phyloP scores from a whole-genome alignment of 2,329 filamentous ascomycete species.

The Penicillium sp. region DNA sequence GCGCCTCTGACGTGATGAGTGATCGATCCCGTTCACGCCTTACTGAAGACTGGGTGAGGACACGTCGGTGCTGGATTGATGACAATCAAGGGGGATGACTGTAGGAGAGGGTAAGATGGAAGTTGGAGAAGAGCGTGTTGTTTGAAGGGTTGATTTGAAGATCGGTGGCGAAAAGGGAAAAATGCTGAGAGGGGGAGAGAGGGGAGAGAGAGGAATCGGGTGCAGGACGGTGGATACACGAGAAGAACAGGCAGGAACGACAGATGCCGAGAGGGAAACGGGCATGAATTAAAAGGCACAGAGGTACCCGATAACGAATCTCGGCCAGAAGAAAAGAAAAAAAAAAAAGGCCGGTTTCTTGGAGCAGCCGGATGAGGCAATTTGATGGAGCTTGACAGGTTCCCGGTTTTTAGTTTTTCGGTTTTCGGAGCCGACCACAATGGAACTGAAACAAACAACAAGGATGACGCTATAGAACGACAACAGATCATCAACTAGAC shows the following conservation, averaged over 20 bases:
- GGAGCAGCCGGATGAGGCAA: constrained; percentile 1
- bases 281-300: neutral
- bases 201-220: neutral
- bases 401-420: constrained; percentile 4
- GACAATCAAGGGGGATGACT: neutral
- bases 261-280: too few species aligned
- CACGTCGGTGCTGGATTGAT: neutral
- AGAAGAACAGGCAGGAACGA: neutral
- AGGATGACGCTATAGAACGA: too few species aligned
- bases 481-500: too few species aligned
- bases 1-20: too few species aligned
- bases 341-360: neutral
- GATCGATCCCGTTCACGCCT: too few species aligned
- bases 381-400: neutral
- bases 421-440: constrained; percentile 2
- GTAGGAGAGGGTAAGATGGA: neutral
- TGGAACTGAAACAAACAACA: too few species aligned
- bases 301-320: too few species aligned
- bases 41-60: too few species aligned
- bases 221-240: constrained; percentile 1
- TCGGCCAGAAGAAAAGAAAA: neutral
- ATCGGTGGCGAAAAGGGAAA: neutral
- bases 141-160: neutral
- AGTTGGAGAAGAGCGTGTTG: neutral
- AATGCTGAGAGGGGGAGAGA: neutral